phyloP scores from a whole-genome alignment of 202 grass and related monocot species.

The Digitaria exilis region DNA sequence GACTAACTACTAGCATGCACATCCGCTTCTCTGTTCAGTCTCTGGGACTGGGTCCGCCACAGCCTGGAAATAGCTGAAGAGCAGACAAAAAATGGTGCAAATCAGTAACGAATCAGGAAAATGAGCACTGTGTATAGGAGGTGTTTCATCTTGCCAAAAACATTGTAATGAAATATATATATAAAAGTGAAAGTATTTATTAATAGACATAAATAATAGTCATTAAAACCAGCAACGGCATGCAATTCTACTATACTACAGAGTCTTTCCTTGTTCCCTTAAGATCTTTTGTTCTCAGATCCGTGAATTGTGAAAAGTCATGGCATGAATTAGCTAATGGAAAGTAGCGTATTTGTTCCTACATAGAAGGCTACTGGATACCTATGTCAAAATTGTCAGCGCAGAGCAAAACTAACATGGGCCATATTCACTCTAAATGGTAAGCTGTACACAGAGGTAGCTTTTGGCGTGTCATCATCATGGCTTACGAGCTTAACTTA shows the following conservation, averaged over 20 bases:
- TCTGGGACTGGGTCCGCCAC: constrained; percentile 64
- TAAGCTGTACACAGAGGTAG: neutral
- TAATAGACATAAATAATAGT: neutral
- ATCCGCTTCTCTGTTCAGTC: constrained; percentile 76
- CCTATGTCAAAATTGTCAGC: neutral
- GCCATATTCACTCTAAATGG: neutral
- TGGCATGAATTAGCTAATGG: neutral
- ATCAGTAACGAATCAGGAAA: neutral
- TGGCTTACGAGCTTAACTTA: neutral
- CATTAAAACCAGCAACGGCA: neutral
- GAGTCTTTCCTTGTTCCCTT: neutral
- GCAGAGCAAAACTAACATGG: constrained; percentile 13
- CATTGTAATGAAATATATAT: neutral
- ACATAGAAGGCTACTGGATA: constrained; percentile 14
- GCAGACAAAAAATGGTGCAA: constrained; percentile 33
- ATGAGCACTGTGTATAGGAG: neutral
- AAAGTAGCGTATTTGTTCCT: neutral
- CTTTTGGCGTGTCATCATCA: neutral
- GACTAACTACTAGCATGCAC: constrained; percentile 80
- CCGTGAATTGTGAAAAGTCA: neutral
- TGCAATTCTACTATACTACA: neutral
- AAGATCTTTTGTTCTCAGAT: constrained; percentile 11
- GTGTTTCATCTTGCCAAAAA: constrained; percentile 2
- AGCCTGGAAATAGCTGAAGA: constrained; percentile 84
- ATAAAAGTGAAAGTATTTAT: neutral